Base-by-base conservation (phyloP, 208 protist species). In the Acanthamoeba royreba region DNA sequence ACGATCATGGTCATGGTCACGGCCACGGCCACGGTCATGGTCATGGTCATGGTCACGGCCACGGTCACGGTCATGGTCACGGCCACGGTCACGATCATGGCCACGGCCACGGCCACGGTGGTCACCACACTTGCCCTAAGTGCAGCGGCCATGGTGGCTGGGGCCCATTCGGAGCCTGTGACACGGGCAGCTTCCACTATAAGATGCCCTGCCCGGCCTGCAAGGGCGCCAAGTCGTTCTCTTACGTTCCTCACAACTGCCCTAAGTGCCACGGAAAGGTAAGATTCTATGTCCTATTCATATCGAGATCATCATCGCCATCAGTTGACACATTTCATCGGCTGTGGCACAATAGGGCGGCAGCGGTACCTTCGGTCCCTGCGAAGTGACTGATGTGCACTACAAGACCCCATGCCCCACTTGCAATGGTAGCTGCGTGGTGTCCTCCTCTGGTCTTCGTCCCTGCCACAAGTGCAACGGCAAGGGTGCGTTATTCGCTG, bases 81-180 rank as follows among this genome's bases (percentile, higher is more conserved):
- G 15, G 22, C 13, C 49, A 58, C 49, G 22, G 22, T 22, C 49
- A 58, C 22, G 22, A 22, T 58, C 49, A 58, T 58, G 49, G 49
- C n/a, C 49, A 13, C 22, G 13, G 15, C 13, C 49, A 58, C 22
- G 15, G 22, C 13, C 49, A 58, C 49, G 22, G 22, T 22, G 15
- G 22, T 58, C 13, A 22, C 22, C 49, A 86, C 74, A 49, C 40
- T 17, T 93, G 89, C 11, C 22, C 28, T 13, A 93, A 93, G 52
- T 93, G 89, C 61, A 42, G 35, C n/a, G 89, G 89, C 22, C 45
- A 83, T 35, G 89, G 89, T 35, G 89, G 89, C 13, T 66, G 42
- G 55, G 89, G 89, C 5, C 19, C 89, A 28, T 93, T 93, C 28
- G 89, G 89, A 0, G 46, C 61, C 7, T 93, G 89, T 11, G 63